Percentiles rank a stretch among this genome's conserved stretches.
Conservation (phyloP, 2,329 filamentous ascomycete species). For the Talaromyces sp. region DNA sequence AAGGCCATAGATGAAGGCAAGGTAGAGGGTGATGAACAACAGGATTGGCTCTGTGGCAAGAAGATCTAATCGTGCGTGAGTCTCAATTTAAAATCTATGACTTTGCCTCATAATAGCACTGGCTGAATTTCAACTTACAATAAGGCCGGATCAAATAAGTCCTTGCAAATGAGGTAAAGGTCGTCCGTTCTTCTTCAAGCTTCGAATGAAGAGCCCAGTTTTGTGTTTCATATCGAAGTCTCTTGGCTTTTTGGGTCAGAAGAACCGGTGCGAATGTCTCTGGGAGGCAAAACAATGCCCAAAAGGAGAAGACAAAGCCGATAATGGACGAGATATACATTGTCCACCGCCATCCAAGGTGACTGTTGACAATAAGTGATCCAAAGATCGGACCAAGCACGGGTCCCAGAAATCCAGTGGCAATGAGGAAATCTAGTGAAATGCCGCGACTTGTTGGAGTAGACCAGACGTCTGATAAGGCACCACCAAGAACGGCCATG, state of each 20-base stretch:
- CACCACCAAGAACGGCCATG: slow-evolving; percentile 43
- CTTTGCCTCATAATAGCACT: too few species aligned
- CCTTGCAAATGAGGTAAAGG: too few species aligned
- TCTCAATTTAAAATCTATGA: too few species aligned
- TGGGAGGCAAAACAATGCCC: slow-evolving; percentile 11
- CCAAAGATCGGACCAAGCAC: too few species aligned
- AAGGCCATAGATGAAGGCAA: slow-evolving; percentile 31
- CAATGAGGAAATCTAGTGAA: too few species aligned
- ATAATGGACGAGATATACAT: neutral
- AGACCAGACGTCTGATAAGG: slow-evolving; percentile 45
- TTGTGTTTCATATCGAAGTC: slow-evolving; percentile 43
- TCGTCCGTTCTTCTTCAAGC: slow-evolving; percentile 36
- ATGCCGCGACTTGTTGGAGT: too few species aligned
- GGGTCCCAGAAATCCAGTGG: too few species aligned
- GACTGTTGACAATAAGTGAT: neutral
- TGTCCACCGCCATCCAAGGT: slow-evolving; percentile 3
- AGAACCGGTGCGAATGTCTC: slow-evolving; percentile 49
- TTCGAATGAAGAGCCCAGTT: slow-evolving; percentile 46
- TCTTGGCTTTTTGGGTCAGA: slow-evolving; percentile 44
- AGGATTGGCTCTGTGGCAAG: slow-evolving; percentile 45
- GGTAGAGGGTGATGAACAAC: slow-evolving; percentile 39
- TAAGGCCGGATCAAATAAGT: too few species aligned
- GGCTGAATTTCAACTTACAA: too few species aligned
- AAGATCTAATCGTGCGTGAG: slow-evolving; percentile 34
- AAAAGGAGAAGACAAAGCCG: slow-evolving; percentile 34